Evolutionary conservation across 352 stramenopile genomes (phyloP).

Genomic region (Pythium aquatile): DNA sequence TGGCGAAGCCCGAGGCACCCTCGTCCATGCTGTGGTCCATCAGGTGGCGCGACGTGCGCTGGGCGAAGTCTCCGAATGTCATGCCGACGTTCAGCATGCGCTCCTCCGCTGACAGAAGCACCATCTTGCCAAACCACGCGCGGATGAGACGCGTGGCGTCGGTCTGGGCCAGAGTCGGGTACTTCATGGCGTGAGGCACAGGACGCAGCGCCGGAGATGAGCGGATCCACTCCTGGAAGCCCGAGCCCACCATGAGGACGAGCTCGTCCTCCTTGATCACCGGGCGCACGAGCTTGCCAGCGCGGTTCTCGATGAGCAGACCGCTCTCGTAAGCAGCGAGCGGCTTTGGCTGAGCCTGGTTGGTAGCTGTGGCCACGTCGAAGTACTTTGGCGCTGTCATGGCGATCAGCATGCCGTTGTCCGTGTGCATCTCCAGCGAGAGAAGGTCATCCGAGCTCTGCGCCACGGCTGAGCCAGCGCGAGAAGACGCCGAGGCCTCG

Average conservation of each 20-base stretch:
- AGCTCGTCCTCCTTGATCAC: conserved; percentile 36
- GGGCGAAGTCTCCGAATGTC: conserved; percentile 32
- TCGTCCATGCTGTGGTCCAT: conserved; percentile 17
- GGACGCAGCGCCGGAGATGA: conserved; percentile 25
- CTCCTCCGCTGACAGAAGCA: conserved; percentile 27
- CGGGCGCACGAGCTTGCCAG: conserved; percentile 28
- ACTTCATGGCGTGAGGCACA: conserved; percentile 38
- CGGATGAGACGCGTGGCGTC: conserved; percentile 22
- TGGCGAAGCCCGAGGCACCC: conserved; percentile 22
- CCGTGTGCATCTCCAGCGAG: conserved; percentile 71
- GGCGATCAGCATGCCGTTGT: conserved; percentile 70
- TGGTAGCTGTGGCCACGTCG: conserved; percentile 20
- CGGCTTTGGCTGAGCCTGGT: not conserved
- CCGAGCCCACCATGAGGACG: conserved; percentile 39
- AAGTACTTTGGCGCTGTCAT: conserved; percentile 77
- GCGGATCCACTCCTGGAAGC: conserved; percentile 31
- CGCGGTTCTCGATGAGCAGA: conserved; percentile 30
- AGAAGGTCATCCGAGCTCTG: conserved; percentile 29
- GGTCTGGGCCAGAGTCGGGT: conserved; percentile 9
- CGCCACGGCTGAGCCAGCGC: not conserved
- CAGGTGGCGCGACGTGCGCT: conserved; percentile 19
- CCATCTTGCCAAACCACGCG: conserved; percentile 46
- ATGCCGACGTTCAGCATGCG: conserved; percentile 31
- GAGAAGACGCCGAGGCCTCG: conserved; percentile 30
- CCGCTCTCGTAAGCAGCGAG: conserved; percentile 22